Base-by-base conservation (phyloP, 1,139 yeast species). In the Suhomyces bokatorum region DNA sequence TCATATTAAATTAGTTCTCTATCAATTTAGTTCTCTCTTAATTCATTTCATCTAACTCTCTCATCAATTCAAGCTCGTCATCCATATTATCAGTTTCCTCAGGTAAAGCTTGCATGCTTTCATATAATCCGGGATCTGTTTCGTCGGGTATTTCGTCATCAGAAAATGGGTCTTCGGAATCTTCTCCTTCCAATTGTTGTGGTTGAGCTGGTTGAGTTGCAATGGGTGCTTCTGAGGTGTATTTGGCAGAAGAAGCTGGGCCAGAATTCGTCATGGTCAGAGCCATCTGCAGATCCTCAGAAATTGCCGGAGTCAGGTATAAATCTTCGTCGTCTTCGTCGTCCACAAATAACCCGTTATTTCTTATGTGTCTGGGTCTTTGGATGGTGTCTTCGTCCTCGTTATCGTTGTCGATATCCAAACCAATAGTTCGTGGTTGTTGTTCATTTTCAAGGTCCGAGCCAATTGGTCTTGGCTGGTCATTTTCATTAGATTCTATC, bases 41-140 rank as follows among this genome's bases (percentile, higher is more conserved):
- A 26, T 26, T 26, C n/a, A 10, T 8, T 11, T 38, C 49, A 13
- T 66, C 73, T 58, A 67, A 62, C 47, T 71, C 74, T 48, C 73
- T 63, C 76, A 73, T 69, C 12, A 70, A 50, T 29, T 66, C 73
- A 50, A 67, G 46, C 20, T 61, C 64, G 9, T 56, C 55, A 34
- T 70, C 75, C 43, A 66, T 67, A 11, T 66, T n/a, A 17, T 11
- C 26, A 4, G 28, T 13, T 15, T 35, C 38, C 7, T 15, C 22
- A 11, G 15, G 11, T 9, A 6, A 27, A 13, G 11, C 9, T 20
- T 22, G 12, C 51, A 35, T 47, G 4, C 41, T 26, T 6, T 34
- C 42, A n/a, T 22, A 12, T 2, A 37, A 32, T 10, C 13, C 35
- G 5, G 28, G 32, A 17, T 26, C 42, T 11, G 29, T 30, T 6